These are phyloP conservation scores for Aspergillus puulaauensis DNA, from an alignment of 2,329 filamentous ascomycete species.

Conservation along the genomic window DNA sequence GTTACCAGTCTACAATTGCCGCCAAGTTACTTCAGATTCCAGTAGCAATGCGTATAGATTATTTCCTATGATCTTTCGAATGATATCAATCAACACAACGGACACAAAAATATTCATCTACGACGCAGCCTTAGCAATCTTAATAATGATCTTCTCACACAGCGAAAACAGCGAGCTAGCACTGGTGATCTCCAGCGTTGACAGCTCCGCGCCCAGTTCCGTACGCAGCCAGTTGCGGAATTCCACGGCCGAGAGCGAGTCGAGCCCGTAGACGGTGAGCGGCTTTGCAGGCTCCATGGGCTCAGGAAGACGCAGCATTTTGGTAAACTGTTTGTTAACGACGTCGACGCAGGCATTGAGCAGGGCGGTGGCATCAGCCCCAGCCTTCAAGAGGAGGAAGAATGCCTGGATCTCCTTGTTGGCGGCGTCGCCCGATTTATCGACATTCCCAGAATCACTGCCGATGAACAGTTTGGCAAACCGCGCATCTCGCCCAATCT, in stretches of 20 bases:
- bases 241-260: conserved; percentile 26
- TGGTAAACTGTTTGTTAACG: not conserved
- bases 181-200: not conserved
- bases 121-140: not conserved
- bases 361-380: not conserved
- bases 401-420: too few species aligned
- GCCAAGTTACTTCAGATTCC: too few species aligned
- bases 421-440: too few species aligned
- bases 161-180: not conserved
- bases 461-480: too few species aligned
- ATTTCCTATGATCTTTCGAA: too few species aligned
- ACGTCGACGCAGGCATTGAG: not conserved
- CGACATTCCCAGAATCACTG: too few species aligned
- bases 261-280: conserved; percentile 21
- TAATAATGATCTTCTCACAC: not conserved
- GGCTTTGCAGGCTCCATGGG: not conserved
- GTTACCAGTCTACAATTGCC: too few species aligned
- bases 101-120: too few species aligned
- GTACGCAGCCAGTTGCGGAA: conserved; percentile 25
- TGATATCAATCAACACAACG: too few species aligned
- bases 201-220: conserved; percentile 9
- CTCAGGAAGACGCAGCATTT: not conserved
- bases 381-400: not conserved
- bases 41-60: too few species aligned
- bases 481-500: too few species aligned